A percentile compares a stretch with the other conserved stretches of the same genome.
Evolutionary conservation across 164 flowering plant species (phyloP).

Genomic region (Echeveria elegans): DNA sequence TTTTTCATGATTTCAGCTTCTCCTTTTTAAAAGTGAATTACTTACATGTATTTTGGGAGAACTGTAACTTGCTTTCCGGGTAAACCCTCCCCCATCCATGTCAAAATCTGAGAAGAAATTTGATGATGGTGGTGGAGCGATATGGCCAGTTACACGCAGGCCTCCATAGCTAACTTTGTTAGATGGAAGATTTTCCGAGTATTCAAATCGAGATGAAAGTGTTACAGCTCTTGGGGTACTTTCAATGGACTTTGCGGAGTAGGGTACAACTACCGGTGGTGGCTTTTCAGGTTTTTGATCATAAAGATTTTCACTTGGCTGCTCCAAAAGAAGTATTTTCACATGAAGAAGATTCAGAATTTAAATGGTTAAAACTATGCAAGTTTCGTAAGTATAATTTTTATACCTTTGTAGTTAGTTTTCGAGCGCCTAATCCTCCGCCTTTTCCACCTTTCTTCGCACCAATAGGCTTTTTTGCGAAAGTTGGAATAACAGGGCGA

Average conservation of each 20-base stretch:
- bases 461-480: conserved; percentile 79
- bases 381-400: no score
- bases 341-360: not conserved
- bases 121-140: conserved; percentile 76
- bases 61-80: conserved; percentile 50
- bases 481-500: conserved; percentile 25
- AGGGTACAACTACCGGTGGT: conserved; percentile 42
- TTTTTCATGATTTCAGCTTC: not conserved
- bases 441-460: conserved; percentile 74
- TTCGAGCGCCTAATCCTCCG: conserved; percentile 93
- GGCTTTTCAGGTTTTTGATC: conserved; percentile 96
- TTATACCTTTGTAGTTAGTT: conserved; percentile 73
- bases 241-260: conserved; percentile 53
- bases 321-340: conserved; percentile 17
- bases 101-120: conserved; percentile 89
- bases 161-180: conserved; percentile 47
- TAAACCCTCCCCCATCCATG: conserved; percentile 70
- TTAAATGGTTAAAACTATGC: no score
- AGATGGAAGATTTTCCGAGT: conserved; percentile 54
- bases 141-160: conserved; percentile 51
- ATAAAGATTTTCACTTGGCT: conserved; percentile 88
- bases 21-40: not conserved
- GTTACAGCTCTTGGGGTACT: conserved; percentile 30
- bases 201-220: conserved; percentile 80
- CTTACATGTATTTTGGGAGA: conserved; percentile 79